Base-by-base conservation (phyloP, 1,284 basidiomycete species). In the Inonotus obliquus region DNA sequence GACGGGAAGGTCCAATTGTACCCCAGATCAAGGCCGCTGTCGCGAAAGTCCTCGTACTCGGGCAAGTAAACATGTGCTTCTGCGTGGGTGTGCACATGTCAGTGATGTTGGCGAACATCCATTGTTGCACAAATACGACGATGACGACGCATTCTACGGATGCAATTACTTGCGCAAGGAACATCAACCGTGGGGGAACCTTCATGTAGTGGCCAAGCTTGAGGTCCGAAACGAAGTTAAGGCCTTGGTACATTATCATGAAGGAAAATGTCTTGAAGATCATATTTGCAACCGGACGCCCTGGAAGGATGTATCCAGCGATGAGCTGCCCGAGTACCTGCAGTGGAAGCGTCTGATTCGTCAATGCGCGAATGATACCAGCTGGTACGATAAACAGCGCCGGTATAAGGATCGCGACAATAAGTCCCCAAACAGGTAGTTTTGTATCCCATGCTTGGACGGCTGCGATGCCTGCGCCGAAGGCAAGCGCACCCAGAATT, bases 351-450 rank as follows among this genome's bases (percentile, higher is more conserved):
- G 82, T 79, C 70, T 93, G 89, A 70, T 94, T 94, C 58, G 92
- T 91, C 70, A 93, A 87, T 23, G 92, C 92, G 68, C 88, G 86
- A 54, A 94, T 79, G 80, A 94, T 91, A 65, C 89, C 85, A 56
- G 86, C 74, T 1, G 92, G 93, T 54, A 95, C 68, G 21, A 87
- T 70, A 66, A 90, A 79, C 54, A 84, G 60, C 13, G 77, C 69
- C 2, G 84, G 76, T 37, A 93, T 65, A 61, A 82, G 27, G 63
- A 92, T 68, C 6, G 79, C 81, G 61, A 91, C 52, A 59, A 89
- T 69, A 27, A 84, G 81, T 0, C 80, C 89, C 91, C 91, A 95
- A 32, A 92, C 79, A 6, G 92, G 91, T 45, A 94, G 78, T 52
- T 80, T 75, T 0, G 91, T 92, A 1, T 84, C 79, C 74, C 79